These are phyloP conservation scores for Penium margaritaceum DNA, from an alignment of 139 green algal genomes.

Conservation along the genomic window DNA sequence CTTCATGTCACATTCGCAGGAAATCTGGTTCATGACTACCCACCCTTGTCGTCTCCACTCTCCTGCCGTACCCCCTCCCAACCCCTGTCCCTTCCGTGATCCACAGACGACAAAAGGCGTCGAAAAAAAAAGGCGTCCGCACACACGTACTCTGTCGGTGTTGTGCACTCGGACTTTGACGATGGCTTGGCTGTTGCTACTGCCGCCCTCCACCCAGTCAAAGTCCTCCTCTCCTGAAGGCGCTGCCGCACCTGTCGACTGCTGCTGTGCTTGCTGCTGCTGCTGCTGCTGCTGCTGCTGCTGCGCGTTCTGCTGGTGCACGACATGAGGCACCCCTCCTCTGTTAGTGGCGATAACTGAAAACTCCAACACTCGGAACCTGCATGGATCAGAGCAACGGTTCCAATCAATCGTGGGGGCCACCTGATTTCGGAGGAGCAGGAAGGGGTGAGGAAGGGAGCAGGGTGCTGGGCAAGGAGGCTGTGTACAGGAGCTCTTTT, in stretches of 20 bases:
- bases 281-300: conserved; percentile 16
- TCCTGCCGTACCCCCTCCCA: no score
- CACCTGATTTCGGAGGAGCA: no score
- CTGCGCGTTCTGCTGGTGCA: neutral
- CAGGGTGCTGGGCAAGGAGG: no score
- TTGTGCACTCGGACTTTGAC: conserved; percentile 29
- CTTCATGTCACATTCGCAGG: no score
- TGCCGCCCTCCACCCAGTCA: conserved; percentile 11
- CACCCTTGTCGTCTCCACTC: no score
- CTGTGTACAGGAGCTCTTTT: no score
- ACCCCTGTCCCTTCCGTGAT: no score
- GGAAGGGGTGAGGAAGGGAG: no score
- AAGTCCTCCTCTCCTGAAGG: neutral
- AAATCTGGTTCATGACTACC: no score
- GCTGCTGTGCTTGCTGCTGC: neutral
- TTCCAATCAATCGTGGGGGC: no score
- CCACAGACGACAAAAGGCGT: no score
- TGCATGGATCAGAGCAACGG: conserved; percentile 13
- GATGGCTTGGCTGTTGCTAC: conserved; percentile 37
- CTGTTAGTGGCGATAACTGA: conserved; percentile 47
- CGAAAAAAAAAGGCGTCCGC: no score
- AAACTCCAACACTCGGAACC: conserved; percentile 46
- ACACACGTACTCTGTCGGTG: conserved; percentile 12
- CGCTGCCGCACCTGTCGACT: neutral
- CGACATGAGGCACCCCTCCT: neutral